phyloP scores from a whole-genome alignment of 257 asterid genomes.

The Salvia rosmarinus region DNA sequence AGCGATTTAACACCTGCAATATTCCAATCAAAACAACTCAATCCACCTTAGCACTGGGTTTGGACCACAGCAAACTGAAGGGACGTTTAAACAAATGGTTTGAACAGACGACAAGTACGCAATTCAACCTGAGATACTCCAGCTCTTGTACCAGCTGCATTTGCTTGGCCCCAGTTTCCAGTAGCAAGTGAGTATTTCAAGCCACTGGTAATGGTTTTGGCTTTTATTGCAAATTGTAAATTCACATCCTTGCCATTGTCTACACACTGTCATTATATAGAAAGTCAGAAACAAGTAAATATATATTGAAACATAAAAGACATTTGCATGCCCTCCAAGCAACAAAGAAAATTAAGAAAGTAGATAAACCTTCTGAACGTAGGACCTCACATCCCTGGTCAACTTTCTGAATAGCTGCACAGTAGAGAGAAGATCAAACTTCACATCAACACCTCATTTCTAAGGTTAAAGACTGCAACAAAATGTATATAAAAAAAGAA shows the following conservation, averaged over 20 bases:
- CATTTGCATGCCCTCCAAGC: conserved; percentile 21
- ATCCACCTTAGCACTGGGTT: conserved; percentile 18
- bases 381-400: conserved; percentile 91
- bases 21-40: conserved; percentile 25
- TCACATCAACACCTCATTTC: conserved; percentile 31
- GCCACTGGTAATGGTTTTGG: conserved; percentile 97
- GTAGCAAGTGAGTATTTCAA: conserved; percentile 95
- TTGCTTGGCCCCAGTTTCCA: conserved; percentile 99
- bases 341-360: conserved; percentile 27
- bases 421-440: conserved; percentile 41
- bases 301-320: conserved; percentile 18
- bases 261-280: conserved; percentile 64
- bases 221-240: conserved; percentile 96
- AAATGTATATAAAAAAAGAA: conserved; percentile 33
- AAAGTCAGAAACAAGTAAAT: conserved; percentile 34
- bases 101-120: conserved; percentile 16
- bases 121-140: conserved; percentile 94
- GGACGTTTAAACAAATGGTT: background rate
- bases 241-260: conserved; percentile 98
- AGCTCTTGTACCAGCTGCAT: conserved; percentile 98
- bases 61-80: conserved; percentile 9
- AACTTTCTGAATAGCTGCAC: conserved; percentile 93
- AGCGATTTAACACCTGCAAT: conserved; percentile 87
- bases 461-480: conserved; percentile 29
- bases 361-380: conserved; percentile 84